These are phyloP conservation scores for Candida tetrigidarum DNA, from an alignment of 1,139 yeast species.

Conservation along the genomic window DNA sequence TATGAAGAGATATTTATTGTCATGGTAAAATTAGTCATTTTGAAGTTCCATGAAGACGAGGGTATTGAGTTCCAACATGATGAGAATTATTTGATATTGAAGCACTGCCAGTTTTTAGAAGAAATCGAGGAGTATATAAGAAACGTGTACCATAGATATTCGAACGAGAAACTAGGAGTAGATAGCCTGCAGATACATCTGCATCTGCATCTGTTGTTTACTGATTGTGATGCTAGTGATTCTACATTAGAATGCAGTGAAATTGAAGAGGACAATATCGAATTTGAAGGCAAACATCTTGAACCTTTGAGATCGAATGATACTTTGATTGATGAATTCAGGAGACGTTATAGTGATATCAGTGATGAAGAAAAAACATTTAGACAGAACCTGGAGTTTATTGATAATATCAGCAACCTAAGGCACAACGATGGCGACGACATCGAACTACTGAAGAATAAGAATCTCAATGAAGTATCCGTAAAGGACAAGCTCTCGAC, in stretches of 20 bases:
- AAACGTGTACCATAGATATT: slow-evolving; percentile 6
- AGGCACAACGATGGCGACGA: slow-evolving; percentile 35
- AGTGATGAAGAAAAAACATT: slow-evolving; percentile 13
- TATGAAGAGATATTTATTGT: slow-evolving; percentile 40
- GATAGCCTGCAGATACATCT: background rate
- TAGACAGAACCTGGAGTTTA: slow-evolving; percentile 12
- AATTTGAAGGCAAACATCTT: slow-evolving; percentile 12
- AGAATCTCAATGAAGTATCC: background rate
- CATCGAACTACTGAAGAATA: background rate
- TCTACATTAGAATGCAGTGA: slow-evolving; percentile 20
- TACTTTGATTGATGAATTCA: slow-evolving; percentile 16
- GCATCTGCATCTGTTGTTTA: too few species aligned
- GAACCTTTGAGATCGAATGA: slow-evolving; percentile 17
- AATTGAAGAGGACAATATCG: slow-evolving; percentile 9
- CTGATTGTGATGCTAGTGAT: slow-evolving; percentile 15
- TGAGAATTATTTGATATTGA: slow-evolving; percentile 35
- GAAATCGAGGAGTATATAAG: slow-evolving; percentile 35
- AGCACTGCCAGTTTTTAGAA: slow-evolving; percentile 28
- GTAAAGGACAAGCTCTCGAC: background rate
- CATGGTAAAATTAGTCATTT: slow-evolving; percentile 28
- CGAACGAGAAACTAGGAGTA: background rate
- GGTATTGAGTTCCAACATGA: slow-evolving; percentile 35
- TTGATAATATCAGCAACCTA: slow-evolving; percentile 32
- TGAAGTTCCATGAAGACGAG: slow-evolving; percentile 22
- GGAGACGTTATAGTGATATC: slow-evolving; percentile 12